These are phyloP conservation scores for Diaporthe sp. DNA, from an alignment of 2,329 filamentous ascomycete genomes.

Conservation along the genomic window DNA sequence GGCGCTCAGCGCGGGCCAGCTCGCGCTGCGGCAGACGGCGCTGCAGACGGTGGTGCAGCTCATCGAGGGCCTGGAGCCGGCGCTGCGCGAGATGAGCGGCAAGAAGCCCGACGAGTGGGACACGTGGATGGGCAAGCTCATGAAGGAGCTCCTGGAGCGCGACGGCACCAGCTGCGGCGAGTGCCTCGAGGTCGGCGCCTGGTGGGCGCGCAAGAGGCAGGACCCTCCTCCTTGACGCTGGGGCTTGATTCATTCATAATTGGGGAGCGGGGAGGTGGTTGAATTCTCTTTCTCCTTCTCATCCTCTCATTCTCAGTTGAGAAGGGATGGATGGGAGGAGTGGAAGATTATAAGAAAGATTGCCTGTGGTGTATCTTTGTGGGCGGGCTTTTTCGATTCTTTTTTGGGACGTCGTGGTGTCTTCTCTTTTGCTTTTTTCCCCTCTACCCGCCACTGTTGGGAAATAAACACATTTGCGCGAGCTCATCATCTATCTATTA, in stretches of 20 bases:
- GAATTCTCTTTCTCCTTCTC: background rate
- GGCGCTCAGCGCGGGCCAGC: slow-evolving; percentile 76
- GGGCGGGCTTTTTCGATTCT: slow-evolving; percentile 8
- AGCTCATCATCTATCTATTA: slow-evolving; percentile 30
- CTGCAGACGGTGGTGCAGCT: slow-evolving; percentile 84
- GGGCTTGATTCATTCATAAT: background rate
- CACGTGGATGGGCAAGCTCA: slow-evolving; percentile 89
- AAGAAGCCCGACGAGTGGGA: slow-evolving; percentile 96
- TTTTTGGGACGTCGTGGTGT: slow-evolving; percentile 11
- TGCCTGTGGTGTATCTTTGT: background rate
- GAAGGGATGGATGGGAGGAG: too few relatives aligned
- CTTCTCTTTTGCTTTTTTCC: background rate
- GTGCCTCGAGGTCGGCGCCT: slow-evolving; percentile 88
- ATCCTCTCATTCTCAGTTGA: background rate
- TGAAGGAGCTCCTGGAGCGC: slow-evolving; percentile 84
- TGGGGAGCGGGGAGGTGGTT: background rate
- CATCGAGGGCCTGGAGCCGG: slow-evolving; percentile 87
- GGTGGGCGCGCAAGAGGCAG: slow-evolving; percentile 83
- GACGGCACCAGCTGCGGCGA: slow-evolving; percentile 86
- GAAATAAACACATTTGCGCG: slow-evolving; percentile 25
- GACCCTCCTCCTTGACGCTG: slow-evolving; percentile 21
- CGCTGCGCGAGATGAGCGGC: slow-evolving; percentile 84
- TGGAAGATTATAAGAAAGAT: background rate
- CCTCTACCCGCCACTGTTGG: background rate
- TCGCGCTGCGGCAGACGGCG: slow-evolving; percentile 83